phyloP scores from a whole-genome alignment of 2,329 filamentous ascomycete genomes.

The Cadophora malorum region DNA sequence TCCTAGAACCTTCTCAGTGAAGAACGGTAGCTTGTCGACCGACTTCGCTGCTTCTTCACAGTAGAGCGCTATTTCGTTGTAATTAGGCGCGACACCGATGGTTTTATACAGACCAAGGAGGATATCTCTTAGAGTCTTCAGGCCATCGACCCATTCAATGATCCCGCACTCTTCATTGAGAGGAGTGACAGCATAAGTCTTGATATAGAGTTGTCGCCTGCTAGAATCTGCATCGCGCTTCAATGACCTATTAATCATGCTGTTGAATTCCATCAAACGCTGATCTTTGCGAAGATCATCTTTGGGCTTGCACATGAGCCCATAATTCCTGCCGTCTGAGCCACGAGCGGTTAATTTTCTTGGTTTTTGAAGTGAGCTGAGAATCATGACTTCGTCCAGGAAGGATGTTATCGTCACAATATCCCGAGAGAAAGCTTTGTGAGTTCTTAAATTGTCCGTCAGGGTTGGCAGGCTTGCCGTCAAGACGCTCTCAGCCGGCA shows the following conservation, averaged over 20 bases:
- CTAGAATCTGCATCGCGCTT: constrained; percentile 92
- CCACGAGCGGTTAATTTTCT: constrained; percentile 87
- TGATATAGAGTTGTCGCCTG: constrained; percentile 90
- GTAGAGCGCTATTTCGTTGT: constrained; percentile 66
- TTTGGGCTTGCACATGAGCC: constrained; percentile 95
- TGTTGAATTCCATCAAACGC: constrained; percentile 98
- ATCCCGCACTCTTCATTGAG: constrained; percentile 97
- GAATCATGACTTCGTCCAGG: constrained; percentile 84
- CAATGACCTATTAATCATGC: constrained; percentile 94
- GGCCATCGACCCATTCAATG: constrained; percentile 97
- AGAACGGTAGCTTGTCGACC: constrained; percentile 69
- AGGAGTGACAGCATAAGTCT: constrained; percentile 95
- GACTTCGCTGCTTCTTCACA: constrained; percentile 68
- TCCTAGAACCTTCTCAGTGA: constrained; percentile 67
- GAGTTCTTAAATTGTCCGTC: constrained; percentile 75
- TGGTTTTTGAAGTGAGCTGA: constrained; percentile 91
- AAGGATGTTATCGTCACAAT: constrained; percentile 83
- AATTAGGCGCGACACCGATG: constrained; percentile 74
- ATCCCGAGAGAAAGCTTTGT: constrained; percentile 87
- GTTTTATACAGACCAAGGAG: constrained; percentile 79
- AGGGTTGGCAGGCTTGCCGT: constrained; percentile 79
- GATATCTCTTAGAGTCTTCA: constrained; percentile 93
- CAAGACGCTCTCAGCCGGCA: constrained; percentile 85
- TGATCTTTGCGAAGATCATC: constrained; percentile 98
- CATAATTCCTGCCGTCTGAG: constrained; percentile 87